Base-by-base conservation (phyloP, 2,329 filamentous ascomycete genomes). In the Aspergillus unguis region DNA sequence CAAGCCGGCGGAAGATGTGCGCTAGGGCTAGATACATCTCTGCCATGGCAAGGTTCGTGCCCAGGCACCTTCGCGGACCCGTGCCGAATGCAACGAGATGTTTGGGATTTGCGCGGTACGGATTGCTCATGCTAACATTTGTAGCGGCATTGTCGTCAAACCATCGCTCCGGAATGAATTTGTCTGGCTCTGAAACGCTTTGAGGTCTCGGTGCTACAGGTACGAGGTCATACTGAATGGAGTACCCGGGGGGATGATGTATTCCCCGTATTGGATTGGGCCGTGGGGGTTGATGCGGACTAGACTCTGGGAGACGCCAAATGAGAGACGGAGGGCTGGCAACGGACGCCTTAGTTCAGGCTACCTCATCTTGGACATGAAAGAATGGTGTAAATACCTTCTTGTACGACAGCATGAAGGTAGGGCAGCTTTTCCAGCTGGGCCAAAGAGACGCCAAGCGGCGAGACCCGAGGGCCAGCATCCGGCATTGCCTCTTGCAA, bases 391-490 rank as follows among this genome's bases (percentile, higher is more conserved):
- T 17, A 17, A 42, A 58, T 43, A 27, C 53, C 55, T 46, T 58
- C 55, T 43, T 58, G 49, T 33, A 58, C 48, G 36, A 53, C 55
- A 26, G 36, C 55, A 2, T 45, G 46, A 7, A 71, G 54, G 47
- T 69, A 72, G 2, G 68, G 68, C 11, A 70, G 58, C 35, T 61
- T 58, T 52, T 71, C 66, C 4, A 71, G 58, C 11, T 65, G 58
- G 7, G 49, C 43, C 33, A 59, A 37, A 10, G 58, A 31, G 1
- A 17, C 17, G 17, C 1, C 17, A 1, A 1, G 17, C 2, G 57
- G 54, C 5, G 55, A 43, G 17, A 50, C 50, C 27, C 46, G 52
- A 5, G 57, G 59, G 17, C 17, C 17, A 17, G 17, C 17, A 49
- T 63, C 60, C 3, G 59, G 59, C 29, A 61, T 62, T 23, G 66